Evolutionary conservation across 768 basidiomycete genomes (phyloP).

Genomic region (Podaxis sp.): DNA sequence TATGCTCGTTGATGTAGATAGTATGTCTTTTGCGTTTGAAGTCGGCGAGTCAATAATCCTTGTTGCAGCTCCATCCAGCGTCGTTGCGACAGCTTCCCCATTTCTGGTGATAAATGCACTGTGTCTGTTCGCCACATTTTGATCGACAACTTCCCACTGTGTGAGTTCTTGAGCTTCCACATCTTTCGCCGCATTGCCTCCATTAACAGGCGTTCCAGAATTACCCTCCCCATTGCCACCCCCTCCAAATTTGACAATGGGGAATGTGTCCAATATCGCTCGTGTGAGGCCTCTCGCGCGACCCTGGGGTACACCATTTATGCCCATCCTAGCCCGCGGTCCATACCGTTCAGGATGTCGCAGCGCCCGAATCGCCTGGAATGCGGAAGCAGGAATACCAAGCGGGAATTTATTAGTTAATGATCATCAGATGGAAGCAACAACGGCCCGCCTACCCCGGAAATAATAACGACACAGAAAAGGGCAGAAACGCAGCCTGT

Average conservation of each 20-base stretch:
- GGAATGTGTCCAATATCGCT: slow-evolving; percentile 95
- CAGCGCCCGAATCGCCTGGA: slow-evolving; percentile 72
- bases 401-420: slow-evolving; percentile 10
- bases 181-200: slow-evolving; percentile 18
- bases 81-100: neutral
- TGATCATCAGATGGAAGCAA: neutral
- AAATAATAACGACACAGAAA: slow-evolving; percentile 81
- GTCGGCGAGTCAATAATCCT: neutral
- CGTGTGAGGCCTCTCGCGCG: slow-evolving; percentile 83
- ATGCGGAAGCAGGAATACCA: neutral
- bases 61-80: neutral
- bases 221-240: neutral
- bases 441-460: slow-evolving; percentile 57
- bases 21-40: neutral
- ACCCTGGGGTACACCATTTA: slow-evolving; percentile 44
- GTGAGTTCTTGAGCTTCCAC: slow-evolving; percentile 22
- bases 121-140: neutral
- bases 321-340: slow-evolving; percentile 46
- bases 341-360: slow-evolving; percentile 92
- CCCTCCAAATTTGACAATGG: slow-evolving; percentile 78
- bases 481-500: slow-evolving; percentile 85
- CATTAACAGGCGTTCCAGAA: neutral
- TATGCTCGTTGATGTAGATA: neutral
- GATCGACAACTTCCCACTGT: slow-evolving; percentile 15
- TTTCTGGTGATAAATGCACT: neutral